Evolutionary conservation across 1,284 basidiomycete genomes (phyloP), one percentile per base, ranked within the genome.

Genomic region (Ganoderma boninense): DNA sequence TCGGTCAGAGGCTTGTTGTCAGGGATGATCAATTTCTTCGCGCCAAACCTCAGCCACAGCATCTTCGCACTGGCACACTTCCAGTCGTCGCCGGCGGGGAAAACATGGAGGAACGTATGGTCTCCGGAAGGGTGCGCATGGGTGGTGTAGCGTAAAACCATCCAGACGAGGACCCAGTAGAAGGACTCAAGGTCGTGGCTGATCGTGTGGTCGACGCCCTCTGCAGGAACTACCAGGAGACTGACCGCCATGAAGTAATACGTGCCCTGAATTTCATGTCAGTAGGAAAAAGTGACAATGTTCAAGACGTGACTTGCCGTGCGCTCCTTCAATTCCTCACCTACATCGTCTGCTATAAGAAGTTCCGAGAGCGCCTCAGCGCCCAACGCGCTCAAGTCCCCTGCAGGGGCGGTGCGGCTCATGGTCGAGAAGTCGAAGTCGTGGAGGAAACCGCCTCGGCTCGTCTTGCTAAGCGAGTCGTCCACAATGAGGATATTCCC

Each of bases 391-490:
- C 49, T 52, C 3, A 52, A n/a, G 11, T 52, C 49, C 49, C 6
- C 6, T 23, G 23, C 49, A 2, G 54, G 54, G 14, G 14, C 56
- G 4, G 13, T 18, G 16, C 40, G n/a, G 11, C 62, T 62, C 71
- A 69, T 66, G 2, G 62, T 49, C 23, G 67, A 67, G 13, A 62
- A 71, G 46, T 73, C 72, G 29, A 69, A 57, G 52, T 73, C 72
- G 35, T 71, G 72, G 2, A 73, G 38, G 64, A 73, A 69, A 3
- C 69, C 72, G 26, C 52, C 52, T 4, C 23, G 26, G 11, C 29
- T 42, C 14, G n/a, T 32, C 16, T 14, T 20, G 16, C 35, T 38
- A 11, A 20, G 2, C 6, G 10, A 4, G 6, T 49, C 40, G 16
- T 66, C 65, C 3, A 38, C 10, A 16, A 73, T 69, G 42, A 71